Percentiles rank a stretch among this genome's conserved stretches.
Evolutionary conservation across 1,284 basidiomycete species (phyloP).

Genomic region (Heliocybe sulcata): DNA sequence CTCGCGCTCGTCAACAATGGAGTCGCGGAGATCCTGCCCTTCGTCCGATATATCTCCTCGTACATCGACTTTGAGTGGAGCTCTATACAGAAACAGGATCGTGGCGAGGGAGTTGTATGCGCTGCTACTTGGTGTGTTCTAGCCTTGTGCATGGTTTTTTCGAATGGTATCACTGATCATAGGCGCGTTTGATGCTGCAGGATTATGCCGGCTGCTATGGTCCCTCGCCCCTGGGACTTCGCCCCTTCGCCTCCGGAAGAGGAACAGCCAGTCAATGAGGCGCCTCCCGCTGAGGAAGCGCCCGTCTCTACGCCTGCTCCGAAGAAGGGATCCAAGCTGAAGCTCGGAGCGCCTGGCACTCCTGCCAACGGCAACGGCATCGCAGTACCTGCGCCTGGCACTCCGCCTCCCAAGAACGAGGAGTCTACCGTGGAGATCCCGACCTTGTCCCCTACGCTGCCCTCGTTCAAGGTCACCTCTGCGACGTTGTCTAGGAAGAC

Average conservation of each 20-base stretch:
- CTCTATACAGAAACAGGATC: constrained; percentile 53
- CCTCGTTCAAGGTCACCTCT: neutral
- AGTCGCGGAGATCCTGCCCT: constrained; percentile 69
- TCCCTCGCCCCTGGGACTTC: constrained; percentile 75
- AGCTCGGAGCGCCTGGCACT: neutral
- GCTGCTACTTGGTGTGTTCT: constrained; percentile 71
- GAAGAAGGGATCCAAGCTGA: neutral
- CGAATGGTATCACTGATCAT: neutral
- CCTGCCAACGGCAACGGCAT: neutral
- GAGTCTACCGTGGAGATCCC: neutral
- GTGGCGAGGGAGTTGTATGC: constrained; percentile 73
- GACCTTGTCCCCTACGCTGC: neutral
- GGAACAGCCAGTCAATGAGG: neutral
- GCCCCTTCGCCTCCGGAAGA: constrained; percentile 28
- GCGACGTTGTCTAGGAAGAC: neutral
- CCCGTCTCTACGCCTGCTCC: neutral
- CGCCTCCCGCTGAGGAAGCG: neutral
- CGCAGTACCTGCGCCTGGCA: neutral
- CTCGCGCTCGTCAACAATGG: constrained; percentile 61
- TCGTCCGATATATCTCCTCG: constrained; percentile 71
- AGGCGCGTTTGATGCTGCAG: constrained; percentile 22
- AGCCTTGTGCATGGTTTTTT: neutral
- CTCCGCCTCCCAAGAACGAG: neutral
- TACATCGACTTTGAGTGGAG: constrained; percentile 69
- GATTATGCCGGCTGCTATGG: constrained; percentile 73